Percentiles rank a stretch among this genome's conserved stretches.
These are phyloP conservation scores for Anethum foeniculum DNA, from an alignment of 140 eudicot species.

Conservation along the genomic window DNA sequence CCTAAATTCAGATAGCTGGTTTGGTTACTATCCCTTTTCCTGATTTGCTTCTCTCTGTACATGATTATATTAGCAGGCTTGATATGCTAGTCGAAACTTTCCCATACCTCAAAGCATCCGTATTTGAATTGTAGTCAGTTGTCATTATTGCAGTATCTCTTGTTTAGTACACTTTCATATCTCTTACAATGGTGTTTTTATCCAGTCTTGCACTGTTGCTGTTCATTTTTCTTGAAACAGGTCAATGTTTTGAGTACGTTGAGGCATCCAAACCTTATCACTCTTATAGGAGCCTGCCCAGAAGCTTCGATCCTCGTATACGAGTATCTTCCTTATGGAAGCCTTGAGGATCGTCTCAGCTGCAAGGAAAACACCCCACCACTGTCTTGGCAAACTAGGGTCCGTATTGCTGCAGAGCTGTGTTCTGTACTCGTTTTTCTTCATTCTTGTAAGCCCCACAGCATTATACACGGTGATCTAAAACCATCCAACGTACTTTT, in stretches of 20 bases:
- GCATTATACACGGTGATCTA: conserved; percentile 69
- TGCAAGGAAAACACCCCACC: conserved; percentile 84
- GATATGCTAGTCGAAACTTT: not conserved
- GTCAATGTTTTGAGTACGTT: conserved; percentile 77
- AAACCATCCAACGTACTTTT: conserved; percentile 75
- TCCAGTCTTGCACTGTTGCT: not conserved
- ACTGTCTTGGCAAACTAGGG: conserved; percentile 77
- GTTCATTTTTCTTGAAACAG: conserved; percentile 22
- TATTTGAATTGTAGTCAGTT: not conserved
- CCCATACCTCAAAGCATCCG: conserved; percentile 1
- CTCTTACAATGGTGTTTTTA: not conserved
- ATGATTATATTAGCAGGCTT: not conserved
- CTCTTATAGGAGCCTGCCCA: conserved; percentile 81
- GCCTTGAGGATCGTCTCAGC: conserved; percentile 83
- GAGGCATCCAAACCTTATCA: conserved; percentile 83
- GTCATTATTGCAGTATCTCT: not conserved
- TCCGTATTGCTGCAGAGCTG: conserved; percentile 74
- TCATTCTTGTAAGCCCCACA: conserved; percentile 47
- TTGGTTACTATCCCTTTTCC: not conserved
- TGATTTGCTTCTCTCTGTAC: not conserved
- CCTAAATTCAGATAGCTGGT: not conserved
- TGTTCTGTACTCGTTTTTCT: conserved; percentile 83
- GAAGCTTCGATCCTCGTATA: conserved; percentile 63
- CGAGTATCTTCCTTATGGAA: conserved; percentile 79
- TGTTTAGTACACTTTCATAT: not conserved